Conservation (phyloP, 306 rosid species). For the Ormosia semicastrata region DNA sequence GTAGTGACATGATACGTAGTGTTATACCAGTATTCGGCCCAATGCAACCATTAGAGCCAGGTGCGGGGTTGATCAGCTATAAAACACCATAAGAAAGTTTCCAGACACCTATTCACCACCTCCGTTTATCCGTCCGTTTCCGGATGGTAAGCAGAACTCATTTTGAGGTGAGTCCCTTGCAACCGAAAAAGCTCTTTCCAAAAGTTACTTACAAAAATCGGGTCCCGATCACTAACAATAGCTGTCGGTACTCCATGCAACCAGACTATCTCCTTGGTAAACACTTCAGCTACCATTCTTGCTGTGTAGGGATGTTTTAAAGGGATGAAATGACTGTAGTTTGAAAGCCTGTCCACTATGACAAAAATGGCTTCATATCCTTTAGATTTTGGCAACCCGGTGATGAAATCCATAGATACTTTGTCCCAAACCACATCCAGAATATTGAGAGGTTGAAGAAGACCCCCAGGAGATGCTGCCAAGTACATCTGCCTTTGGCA, state of each 20-base stretch:
- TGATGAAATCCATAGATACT: neutral
- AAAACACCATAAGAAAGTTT: neutral
- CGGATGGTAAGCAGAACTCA: neutral
- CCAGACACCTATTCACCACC: neutral
- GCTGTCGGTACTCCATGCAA: too few species aligned
- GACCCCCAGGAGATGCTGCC: too few species aligned
- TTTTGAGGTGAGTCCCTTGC: neutral
- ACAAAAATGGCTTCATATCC: too few species aligned
- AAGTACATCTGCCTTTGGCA: too few species aligned
- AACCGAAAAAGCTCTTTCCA: neutral
- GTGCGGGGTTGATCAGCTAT: neutral
- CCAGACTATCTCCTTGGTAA: too few species aligned
- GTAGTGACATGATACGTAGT: neutral
- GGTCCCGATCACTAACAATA: too few species aligned
- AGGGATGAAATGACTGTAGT: neutral
- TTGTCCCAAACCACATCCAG: too few species aligned
- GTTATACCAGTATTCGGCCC: neutral
- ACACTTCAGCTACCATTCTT: too few species aligned
- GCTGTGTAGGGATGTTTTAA: neutral
- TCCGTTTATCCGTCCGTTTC: neutral
- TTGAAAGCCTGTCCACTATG: too few species aligned
- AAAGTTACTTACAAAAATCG: neutral
- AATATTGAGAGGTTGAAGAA: neutral
- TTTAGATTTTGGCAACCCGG: neutral
- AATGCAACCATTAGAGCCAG: neutral